Evolutionary conservation across 2,329 filamentous ascomycete genomes (phyloP), one percentile per base, ranked within the genome.

Genomic region (Ilyonectria mors-panacis): DNA sequence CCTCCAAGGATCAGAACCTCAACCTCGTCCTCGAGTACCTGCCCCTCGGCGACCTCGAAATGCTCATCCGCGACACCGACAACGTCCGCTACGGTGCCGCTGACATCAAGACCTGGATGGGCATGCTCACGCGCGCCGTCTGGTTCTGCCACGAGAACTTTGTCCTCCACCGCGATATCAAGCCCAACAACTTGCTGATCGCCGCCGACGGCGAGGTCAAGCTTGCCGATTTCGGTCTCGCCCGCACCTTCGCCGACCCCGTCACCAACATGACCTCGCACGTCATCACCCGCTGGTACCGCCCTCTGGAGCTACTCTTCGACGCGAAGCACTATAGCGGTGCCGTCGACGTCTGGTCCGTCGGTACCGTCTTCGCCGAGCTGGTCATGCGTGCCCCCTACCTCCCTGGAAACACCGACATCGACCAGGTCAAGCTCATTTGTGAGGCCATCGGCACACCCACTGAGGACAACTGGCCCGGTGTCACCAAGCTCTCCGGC

Each of bases 91-190:
- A 98, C 80, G 93, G 93, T 68, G 89, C 90, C 12, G 93, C 93
- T 19, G 96, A 99, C 80, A 94, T 98, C 81, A 99, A 99, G 81
- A 93, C 94, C 17, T 99, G 96, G 96, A 97, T 98, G 92, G 93
- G 93, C 70, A 98, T 98, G 96, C 88, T 98, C n/a, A 89, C 89
- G 30, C 91, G 95, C 47, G 96, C 93, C 28, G 90, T 98, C 30
- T 97, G 94, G 92, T 99, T 97, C 85, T 98, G 96, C 81, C 96
- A 99, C 81, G 93, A 95, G 78, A 97, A 96, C 80, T 95, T 92
- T 75, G 89, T 99, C 19, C 87, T 99, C 33, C 96, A 99, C 82
- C 93, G 96, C 75, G 96, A 99, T 85, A 98, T 99, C 85, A 99
- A 99, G 83, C 95, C 95, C 54, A 98, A 98, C 88, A 99, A 99